Conservation (phyloP, 2,329 filamentous ascomycete genomes). For the Aureobasidium sp. region DNA sequence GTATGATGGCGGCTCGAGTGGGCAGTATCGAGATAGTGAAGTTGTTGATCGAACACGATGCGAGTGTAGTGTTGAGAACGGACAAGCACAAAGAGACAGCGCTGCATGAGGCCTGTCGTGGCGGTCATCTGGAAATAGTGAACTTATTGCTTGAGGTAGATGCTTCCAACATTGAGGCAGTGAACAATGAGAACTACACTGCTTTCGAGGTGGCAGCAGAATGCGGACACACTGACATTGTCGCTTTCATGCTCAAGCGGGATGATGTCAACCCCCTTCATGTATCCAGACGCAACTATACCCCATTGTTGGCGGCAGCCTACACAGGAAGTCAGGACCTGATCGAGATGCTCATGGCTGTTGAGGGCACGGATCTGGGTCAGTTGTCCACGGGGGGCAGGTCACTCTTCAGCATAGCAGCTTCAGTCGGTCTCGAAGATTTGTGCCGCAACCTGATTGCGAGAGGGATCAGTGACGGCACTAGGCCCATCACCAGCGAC, state of each 20-base stretch:
- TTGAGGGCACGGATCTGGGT: neutral
- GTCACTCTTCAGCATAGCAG: neutral
- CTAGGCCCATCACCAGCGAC: neutral
- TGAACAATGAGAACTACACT: neutral
- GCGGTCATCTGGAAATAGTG: neutral
- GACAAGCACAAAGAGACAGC: neutral
- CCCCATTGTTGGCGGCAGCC: neutral
- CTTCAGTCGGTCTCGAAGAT: neutral
- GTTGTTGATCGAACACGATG: neutral
- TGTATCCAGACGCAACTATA: neutral
- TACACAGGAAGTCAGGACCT: neutral
- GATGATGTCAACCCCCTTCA: neutral
- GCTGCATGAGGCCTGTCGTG: neutral
- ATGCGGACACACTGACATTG: neutral
- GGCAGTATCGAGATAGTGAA: neutral
- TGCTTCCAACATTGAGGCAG: neutral
- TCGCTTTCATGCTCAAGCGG: neutral
- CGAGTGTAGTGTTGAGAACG: neutral
- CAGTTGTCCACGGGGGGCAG: neutral
- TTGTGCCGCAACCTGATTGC: neutral
- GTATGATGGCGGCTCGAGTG: neutral
- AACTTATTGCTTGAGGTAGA: neutral
- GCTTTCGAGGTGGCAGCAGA: neutral
- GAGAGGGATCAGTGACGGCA: neutral
- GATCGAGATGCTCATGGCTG: neutral